These are phyloP conservation scores for Colletotrichum paranaense DNA, from an alignment of 2,329 filamentous ascomycete species.

Conservation along the genomic window DNA sequence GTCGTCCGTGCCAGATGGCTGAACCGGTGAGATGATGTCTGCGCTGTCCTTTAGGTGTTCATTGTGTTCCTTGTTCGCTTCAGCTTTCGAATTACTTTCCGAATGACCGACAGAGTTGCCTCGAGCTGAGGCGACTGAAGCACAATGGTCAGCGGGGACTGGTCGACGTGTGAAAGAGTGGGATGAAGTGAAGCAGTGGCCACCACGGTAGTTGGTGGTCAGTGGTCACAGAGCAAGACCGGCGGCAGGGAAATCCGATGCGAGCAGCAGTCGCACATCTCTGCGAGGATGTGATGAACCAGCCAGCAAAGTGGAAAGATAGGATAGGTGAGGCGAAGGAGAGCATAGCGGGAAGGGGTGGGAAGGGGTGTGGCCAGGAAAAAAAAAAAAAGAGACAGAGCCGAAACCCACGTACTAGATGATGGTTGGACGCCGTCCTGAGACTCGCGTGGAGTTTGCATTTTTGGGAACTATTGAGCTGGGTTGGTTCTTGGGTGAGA, in stretches of 20 bases:
- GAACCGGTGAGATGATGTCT: slow-evolving; percentile 20
- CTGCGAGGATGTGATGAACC: slow-evolving; percentile 30
- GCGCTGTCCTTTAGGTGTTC: slow-evolving; percentile 6
- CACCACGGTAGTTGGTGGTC: slow-evolving; percentile 14
- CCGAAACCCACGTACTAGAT: slow-evolving; percentile 32
- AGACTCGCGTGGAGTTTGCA: slow-evolving; percentile 34
- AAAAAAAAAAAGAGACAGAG: slow-evolving; percentile 2
- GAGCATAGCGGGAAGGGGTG: slow-evolving; percentile 1
- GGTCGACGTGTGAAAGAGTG: slow-evolving; percentile 8
- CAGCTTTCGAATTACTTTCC: slow-evolving; percentile 14
- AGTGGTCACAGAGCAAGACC: neutral
- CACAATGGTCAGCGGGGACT: slow-evolving; percentile 17
- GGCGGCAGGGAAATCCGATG: slow-evolving; percentile 27
- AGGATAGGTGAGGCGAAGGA: slow-evolving; percentile 12
- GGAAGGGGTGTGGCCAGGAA: slow-evolving; percentile 18
- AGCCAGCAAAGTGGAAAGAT: neutral
- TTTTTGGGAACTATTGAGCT: slow-evolving; percentile 29
- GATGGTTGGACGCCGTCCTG: slow-evolving; percentile 27
- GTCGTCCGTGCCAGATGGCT: slow-evolving; percentile 21
- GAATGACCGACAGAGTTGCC: slow-evolving; percentile 22
- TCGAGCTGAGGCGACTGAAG: slow-evolving; percentile 13
- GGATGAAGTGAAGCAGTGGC: slow-evolving; percentile 22
- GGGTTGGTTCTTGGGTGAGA: slow-evolving; percentile 6
- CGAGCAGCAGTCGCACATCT: slow-evolving; percentile 27
- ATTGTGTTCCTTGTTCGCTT: slow-evolving; percentile 9